phyloP scores from a whole-genome alignment of 345 rosid genomes.

The Nasturtium officinale region DNA sequence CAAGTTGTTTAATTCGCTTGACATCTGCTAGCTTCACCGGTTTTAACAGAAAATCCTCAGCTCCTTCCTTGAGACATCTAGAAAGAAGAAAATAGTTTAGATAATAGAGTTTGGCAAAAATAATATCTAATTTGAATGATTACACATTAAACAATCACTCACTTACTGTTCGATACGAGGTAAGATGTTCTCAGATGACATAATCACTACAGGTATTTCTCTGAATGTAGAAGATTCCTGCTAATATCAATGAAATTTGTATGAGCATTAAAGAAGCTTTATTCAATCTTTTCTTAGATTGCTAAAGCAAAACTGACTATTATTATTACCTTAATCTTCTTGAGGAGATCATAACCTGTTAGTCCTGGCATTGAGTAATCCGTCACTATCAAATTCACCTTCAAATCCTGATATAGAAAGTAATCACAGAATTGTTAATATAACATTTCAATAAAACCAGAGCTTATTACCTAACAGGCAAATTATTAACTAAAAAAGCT shows the following conservation, averaged over 20 bases:
- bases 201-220: slow-evolving; percentile 77
- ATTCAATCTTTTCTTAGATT: not conserved
- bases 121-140: not conserved
- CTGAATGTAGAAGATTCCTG: slow-evolving; percentile 73
- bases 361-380: slow-evolving; percentile 90
- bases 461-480: not conserved
- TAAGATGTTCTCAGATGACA: slow-evolving; percentile 81
- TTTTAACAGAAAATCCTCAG: slow-evolving; percentile 78
- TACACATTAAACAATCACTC: slow-evolving; percentile 6
- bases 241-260: not conserved
- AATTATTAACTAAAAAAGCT: not conserved
- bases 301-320: not conserved
- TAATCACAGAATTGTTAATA: not conserved
- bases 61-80: slow-evolving; percentile 91
- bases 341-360: slow-evolving; percentile 82
- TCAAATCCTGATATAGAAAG: slow-evolving; percentile 55
- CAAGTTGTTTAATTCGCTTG: slow-evolving; percentile 55
- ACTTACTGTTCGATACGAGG: slow-evolving; percentile 67
- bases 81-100: not conserved
- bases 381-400: slow-evolving; percentile 76
- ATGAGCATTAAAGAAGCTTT: not conserved
- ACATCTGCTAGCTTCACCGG: slow-evolving; percentile 81
- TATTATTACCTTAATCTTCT: slow-evolving; percentile 63
- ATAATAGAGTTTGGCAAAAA: no score
- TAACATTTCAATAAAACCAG: not conserved